These are phyloP conservation scores for Eimeria maxima DNA, from an alignment of 169 alveolate genomes.

Conservation along the genomic window DNA sequence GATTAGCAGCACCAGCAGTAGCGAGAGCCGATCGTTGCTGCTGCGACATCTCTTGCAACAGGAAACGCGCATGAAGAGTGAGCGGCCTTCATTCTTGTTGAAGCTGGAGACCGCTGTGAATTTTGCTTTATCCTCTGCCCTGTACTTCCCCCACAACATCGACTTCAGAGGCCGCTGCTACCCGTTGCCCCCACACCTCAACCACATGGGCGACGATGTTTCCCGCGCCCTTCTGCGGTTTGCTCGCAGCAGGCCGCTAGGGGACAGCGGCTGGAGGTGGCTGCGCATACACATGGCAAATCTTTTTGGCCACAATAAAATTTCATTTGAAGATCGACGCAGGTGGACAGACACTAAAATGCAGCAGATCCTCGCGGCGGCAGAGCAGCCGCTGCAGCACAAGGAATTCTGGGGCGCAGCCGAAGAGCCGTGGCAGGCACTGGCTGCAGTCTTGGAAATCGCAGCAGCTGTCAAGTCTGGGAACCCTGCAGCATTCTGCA, in stretches of 20 bases:
- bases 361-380: conserved; percentile 79
- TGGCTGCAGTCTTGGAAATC: conserved; percentile 90
- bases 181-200: conserved; percentile 97
- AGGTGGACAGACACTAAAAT: conserved; percentile 82
- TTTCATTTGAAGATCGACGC: conserved; percentile 66
- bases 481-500: conserved; percentile 92
- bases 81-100: conserved; percentile 85
- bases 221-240: conserved; percentile 97
- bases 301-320: conserved; percentile 95
- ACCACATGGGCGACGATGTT: conserved; percentile 97
- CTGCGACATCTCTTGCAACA: conserved; percentile 75
- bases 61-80: conserved; percentile 70
- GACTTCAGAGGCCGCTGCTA: conserved; percentile 99
- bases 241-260: conserved; percentile 94
- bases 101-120: conserved; percentile 89
- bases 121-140: conserved; percentile 89
- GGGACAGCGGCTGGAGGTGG: conserved; percentile 97
- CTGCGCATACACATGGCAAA: conserved; percentile 96
- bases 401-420: conserved; percentile 91
- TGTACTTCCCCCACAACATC: conserved; percentile 98
- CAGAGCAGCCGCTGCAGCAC: conserved; percentile 92
- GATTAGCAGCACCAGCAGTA: conserved; percentile 2
- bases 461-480: conserved; percentile 82
- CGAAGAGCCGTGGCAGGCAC: conserved; percentile 98
- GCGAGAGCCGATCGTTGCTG: conserved; percentile 40